A percentile compares a stretch with the other conserved stretches of the same genome.
phyloP scores from a whole-genome alignment of 768 basidiomycete species.

The Auriscalpium microsporum region DNA sequence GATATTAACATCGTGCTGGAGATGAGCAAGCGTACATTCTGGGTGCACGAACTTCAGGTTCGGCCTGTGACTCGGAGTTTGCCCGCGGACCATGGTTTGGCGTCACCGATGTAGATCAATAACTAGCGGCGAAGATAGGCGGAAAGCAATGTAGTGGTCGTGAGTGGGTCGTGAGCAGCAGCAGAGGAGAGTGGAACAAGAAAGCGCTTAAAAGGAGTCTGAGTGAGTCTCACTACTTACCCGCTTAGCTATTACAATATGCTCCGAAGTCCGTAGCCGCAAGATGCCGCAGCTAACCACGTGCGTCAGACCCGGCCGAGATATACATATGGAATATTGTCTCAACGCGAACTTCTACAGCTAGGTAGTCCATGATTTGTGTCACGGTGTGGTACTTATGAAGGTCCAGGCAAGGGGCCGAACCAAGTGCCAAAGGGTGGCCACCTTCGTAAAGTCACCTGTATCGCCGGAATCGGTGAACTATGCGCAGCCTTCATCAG shows the following conservation, averaged over 20 bases:
- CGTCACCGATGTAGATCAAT: neutral
- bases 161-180: too few relatives aligned
- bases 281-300: too few relatives aligned
- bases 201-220: too few relatives aligned
- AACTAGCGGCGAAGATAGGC: neutral
- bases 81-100: neutral
- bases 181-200: too few relatives aligned
- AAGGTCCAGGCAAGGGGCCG: slow-evolving; percentile 62
- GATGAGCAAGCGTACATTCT: neutral
- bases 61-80: neutral
- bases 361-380: too few relatives aligned
- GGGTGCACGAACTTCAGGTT: neutral
- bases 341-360: too few relatives aligned
- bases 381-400: slow-evolving; percentile 18
- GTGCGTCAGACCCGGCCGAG: too few relatives aligned
- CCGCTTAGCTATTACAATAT: too few relatives aligned
- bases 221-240: too few relatives aligned
- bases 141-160: neutral
- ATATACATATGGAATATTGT: too few relatives aligned
- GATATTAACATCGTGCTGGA: neutral
- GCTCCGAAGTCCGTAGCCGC: too few relatives aligned
- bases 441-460: slow-evolving; percentile 78
- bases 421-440: slow-evolving; percentile 73
- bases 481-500: slow-evolving; percentile 23
- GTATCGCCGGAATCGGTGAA: slow-evolving; percentile 35